phyloP scores from a whole-genome alignment of 2,329 filamentous ascomycete genomes.

The Hypoxylon sp. region DNA sequence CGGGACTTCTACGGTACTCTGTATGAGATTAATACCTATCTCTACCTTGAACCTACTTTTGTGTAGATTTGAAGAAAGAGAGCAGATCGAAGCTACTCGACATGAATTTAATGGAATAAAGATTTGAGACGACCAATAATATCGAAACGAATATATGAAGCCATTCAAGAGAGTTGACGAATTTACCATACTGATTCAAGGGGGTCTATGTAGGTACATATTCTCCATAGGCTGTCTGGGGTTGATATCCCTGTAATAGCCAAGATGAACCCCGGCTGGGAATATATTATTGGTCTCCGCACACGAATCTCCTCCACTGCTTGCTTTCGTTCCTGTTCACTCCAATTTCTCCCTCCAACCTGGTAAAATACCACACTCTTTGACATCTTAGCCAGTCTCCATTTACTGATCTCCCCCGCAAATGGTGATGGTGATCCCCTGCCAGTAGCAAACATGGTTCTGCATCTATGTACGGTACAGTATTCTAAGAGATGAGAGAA shows the following conservation, averaged over 20 bases:
- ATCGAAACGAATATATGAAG: neutral
- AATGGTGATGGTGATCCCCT: slow-evolving; percentile 18
- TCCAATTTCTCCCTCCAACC: slow-evolving; percentile 34
- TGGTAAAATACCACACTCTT: slow-evolving; percentile 13
- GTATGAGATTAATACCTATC: slow-evolving; percentile 18
- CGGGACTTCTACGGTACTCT: slow-evolving; percentile 20
- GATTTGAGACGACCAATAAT: neutral
- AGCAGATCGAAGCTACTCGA: slow-evolving; percentile 1
- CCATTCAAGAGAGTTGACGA: neutral
- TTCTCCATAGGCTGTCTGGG: neutral
- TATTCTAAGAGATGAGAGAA: slow-evolving; percentile 9
- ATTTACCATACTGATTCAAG: neutral
- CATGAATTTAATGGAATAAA: neutral
- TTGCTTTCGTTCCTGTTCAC: slow-evolving; percentile 16
- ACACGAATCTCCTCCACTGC: slow-evolving; percentile 29
- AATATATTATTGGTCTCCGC: slow-evolving; percentile 42
- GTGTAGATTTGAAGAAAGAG: neutral
- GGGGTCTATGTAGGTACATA: neutral
- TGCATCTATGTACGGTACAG: neutral
- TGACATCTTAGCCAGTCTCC: slow-evolving; percentile 22
- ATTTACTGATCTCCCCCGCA: slow-evolving; percentile 34
- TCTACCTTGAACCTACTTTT: neutral
- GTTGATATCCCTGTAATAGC: slow-evolving; percentile 25
- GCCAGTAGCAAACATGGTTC: slow-evolving; percentile 13
- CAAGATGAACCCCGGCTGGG: slow-evolving; percentile 21